A percentile compares a stretch with the other conserved stretches of the same genome.
Conservation (phyloP, 2,329 filamentous ascomycete genomes). For the Xylaria sp. region DNA sequence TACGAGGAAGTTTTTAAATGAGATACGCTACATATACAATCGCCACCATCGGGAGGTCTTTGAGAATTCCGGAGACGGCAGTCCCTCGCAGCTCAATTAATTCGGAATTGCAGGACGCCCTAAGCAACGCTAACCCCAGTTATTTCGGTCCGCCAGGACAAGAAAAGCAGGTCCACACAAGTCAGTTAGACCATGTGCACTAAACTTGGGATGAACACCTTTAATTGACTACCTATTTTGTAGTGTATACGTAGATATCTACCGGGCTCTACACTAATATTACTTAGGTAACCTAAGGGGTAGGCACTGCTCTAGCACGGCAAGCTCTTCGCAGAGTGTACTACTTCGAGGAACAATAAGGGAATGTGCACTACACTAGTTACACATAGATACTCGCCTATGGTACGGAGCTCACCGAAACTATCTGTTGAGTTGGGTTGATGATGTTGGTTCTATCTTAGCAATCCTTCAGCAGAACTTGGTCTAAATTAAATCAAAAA, state of each 20-base stretch:
- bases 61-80: constrained; percentile 1
- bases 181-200: not conserved
- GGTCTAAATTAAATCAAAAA: constrained; percentile 1
- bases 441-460: not conserved
- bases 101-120: constrained; percentile 29
- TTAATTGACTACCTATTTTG: not conserved
- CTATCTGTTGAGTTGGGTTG: not conserved
- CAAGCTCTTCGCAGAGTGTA: not conserved
- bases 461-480: constrained; percentile 7
- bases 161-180: constrained; percentile 32
- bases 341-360: not conserved
- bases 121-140: constrained; percentile 31
- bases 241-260: no score
- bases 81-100: constrained; percentile 16
- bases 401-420: not conserved
- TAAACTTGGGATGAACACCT: constrained; percentile 19
- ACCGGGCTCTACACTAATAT: not conserved
- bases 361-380: not conserved
- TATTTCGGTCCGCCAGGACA: constrained; percentile 29
- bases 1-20: not conserved
- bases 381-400: not conserved
- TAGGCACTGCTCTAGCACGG: not conserved
- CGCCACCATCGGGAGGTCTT: constrained; percentile 4
- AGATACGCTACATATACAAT: not conserved
- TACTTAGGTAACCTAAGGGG: not conserved